phyloP scores from a whole-genome alignment of 2,329 filamentous ascomycete genomes.

The Corinectria fuckeliana region DNA sequence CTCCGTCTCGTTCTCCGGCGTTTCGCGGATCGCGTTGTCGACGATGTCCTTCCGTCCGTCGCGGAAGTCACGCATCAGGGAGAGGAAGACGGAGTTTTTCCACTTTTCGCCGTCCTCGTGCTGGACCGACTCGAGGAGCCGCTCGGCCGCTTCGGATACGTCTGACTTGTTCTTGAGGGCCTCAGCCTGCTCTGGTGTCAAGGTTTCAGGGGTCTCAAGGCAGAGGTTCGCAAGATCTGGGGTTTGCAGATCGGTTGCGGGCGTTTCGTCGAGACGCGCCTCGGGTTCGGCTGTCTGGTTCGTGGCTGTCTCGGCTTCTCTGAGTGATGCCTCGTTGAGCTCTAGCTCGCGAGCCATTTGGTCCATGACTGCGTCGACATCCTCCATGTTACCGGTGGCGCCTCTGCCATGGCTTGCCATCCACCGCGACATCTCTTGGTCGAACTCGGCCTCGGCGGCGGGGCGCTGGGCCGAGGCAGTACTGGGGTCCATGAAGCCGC shows the following conservation, averaged over 20 bases:
- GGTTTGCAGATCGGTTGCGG: constrained; percentile 38
- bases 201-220: constrained; percentile 27
- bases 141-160: constrained; percentile 51
- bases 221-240: constrained; percentile 44
- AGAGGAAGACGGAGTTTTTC: constrained; percentile 54
- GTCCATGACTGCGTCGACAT: constrained; percentile 53
- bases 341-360: constrained; percentile 51
- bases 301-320: constrained; percentile 27
- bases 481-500: constrained; percentile 33
- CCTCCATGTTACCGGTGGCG: constrained; percentile 42
- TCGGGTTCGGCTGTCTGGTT: constrained; percentile 13
- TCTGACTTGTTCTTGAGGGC: constrained; percentile 42
- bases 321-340: constrained; percentile 42
- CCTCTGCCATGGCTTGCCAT: constrained; percentile 45
- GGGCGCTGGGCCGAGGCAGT: constrained; percentile 31
- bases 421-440: constrained; percentile 51
- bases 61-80: constrained; percentile 53
- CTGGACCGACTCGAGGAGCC: constrained; percentile 51
- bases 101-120: constrained; percentile 55
- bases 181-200: constrained; percentile 23
- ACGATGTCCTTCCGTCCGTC: constrained; percentile 54
- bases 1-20: constrained; percentile 23
- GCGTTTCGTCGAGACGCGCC: constrained; percentile 7
- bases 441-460: constrained; percentile 44
- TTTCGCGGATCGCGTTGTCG: constrained; percentile 49